Conservation (phyloP, 2,329 filamentous ascomycete species). For the Ophiostoma triangulosporum region DNA sequence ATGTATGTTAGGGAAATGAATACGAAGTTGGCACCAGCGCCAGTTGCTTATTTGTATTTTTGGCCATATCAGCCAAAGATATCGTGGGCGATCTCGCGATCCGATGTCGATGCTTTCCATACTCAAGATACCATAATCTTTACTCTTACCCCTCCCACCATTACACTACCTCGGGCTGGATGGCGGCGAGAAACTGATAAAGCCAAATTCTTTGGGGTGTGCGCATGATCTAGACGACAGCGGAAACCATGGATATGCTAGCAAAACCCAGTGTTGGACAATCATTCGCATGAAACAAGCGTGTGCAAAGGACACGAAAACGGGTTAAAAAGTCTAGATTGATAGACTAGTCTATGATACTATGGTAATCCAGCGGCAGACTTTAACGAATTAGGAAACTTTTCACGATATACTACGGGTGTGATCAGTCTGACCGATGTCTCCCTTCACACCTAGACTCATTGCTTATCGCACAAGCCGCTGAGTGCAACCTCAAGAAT, state of each 20-base stretch:
- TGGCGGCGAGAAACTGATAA: background rate
- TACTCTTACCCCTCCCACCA: conserved; percentile 1
- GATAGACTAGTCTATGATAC: background rate
- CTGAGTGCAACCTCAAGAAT: background rate
- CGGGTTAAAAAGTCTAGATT: background rate
- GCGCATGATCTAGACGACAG: background rate
- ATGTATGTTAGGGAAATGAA: background rate
- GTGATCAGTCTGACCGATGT: background rate
- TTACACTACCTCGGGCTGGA: background rate
- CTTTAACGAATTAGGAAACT: conserved; percentile 2
- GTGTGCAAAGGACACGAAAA: background rate
- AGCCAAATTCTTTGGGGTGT: background rate
- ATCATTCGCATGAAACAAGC: background rate
- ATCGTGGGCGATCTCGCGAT: conserved; percentile 1
- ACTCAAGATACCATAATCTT: background rate
- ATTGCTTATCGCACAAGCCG: background rate
- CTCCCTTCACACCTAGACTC: conserved; percentile 1
- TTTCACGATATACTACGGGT: background rate
- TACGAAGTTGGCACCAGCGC: background rate
- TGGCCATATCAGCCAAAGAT: background rate
- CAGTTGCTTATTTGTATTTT: background rate
- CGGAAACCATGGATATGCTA: background rate
- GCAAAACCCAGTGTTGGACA: background rate
- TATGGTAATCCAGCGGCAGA: background rate
- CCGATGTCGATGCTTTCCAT: conserved; percentile 2